phyloP scores from a whole-genome alignment of 2,329 filamentous ascomycete species.

The Stromatinia cepivora region DNA sequence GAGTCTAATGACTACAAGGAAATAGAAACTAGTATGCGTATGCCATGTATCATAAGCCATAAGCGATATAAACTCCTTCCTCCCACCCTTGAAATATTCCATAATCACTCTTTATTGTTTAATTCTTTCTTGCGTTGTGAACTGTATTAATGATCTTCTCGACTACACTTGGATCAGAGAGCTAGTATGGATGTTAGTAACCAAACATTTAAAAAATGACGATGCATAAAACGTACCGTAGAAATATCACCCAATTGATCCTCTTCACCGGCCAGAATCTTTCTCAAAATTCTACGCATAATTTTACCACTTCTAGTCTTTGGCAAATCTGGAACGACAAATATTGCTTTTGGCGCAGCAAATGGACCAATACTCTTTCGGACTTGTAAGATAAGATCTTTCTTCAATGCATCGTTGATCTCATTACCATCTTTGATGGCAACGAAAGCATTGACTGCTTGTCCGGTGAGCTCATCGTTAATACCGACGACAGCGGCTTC shows the following conservation, averaged over 20 bases:
- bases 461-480: slow-evolving; percentile 88
- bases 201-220: slow-evolving; percentile 23
- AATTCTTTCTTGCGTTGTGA: slow-evolving; percentile 37
- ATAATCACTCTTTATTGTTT: slow-evolving; percentile 7
- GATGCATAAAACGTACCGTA: slow-evolving; percentile 56
- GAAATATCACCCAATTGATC: slow-evolving; percentile 92
- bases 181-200: slow-evolving; percentile 48
- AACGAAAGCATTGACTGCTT: slow-evolving; percentile 97
- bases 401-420: slow-evolving; percentile 75
- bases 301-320: slow-evolving; percentile 99
- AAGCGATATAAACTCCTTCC: neutral
- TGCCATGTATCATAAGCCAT: neutral
- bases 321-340: slow-evolving; percentile 86
- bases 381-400: slow-evolving; percentile 92
- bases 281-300: slow-evolving; percentile 93
- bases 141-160: slow-evolving; percentile 85
- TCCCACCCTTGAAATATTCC: neutral
- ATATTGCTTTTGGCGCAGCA: slow-evolving; percentile 91
- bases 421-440: slow-evolving; percentile 84
- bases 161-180: slow-evolving; percentile 88
- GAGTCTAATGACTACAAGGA: neutral
- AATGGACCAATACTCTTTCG: slow-evolving; percentile 97
- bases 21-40: neutral
- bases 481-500: slow-evolving; percentile 96
- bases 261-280: slow-evolving; percentile 96